Conservation (phyloP, 75 land plant genomes). For the Cunninghamia lanceolata region DNA sequence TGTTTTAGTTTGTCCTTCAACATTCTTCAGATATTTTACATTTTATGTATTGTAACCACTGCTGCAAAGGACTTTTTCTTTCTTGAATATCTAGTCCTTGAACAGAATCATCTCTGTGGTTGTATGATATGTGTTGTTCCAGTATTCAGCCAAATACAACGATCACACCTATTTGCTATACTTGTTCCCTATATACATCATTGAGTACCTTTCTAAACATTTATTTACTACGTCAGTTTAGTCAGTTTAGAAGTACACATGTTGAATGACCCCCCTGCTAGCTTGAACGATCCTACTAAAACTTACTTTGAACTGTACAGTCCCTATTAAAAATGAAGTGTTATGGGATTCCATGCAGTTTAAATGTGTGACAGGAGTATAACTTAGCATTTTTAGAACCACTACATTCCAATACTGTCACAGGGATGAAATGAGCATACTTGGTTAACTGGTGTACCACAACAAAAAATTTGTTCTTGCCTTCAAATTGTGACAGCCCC, state of each 20-base stretch:
- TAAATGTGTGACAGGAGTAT: background rate
- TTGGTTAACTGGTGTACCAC: slow-evolving; percentile 17
- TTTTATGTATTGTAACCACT: background rate
- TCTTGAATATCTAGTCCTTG: background rate
- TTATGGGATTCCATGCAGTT: background rate
- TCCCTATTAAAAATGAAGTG: slow-evolving; percentile 12
- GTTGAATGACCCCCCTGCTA: background rate
- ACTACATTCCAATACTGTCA: background rate
- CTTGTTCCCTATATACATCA: background rate
- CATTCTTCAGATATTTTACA: background rate
- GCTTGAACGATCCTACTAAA: slow-evolving; percentile 7
- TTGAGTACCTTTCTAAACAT: slow-evolving; percentile 2
- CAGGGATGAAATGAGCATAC: slow-evolving; percentile 10
- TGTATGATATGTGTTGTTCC: background rate
- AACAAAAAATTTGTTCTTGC: too few species aligned
- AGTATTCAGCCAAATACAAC: background rate
- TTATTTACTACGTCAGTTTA: slow-evolving; percentile 13
- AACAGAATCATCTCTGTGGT: background rate
- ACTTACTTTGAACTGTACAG: background rate
- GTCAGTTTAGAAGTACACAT: slow-evolving; percentile 7
- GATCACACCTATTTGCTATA: background rate
- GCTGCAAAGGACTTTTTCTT: background rate
- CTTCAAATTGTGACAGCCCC: background rate
- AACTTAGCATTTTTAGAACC: background rate
- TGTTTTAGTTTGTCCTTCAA: background rate